Conservation (phyloP, 768 basidiomycete species). For the Boletus sensibilis region DNA sequence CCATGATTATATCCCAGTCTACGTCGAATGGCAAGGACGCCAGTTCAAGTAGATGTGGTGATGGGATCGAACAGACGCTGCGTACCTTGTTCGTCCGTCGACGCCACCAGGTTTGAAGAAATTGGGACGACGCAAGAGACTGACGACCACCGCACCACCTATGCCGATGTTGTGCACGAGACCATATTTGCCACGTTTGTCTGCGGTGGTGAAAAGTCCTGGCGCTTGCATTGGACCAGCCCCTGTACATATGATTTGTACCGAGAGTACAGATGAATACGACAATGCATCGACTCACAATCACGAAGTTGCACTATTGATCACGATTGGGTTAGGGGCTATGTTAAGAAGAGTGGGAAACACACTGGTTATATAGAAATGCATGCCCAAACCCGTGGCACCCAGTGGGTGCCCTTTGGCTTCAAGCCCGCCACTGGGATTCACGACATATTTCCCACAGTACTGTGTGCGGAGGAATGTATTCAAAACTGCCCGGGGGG, state of each 20-base stretch:
- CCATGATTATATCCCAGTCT: constrained; percentile 85
- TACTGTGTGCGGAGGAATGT: constrained; percentile 43
- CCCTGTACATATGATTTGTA: constrained; percentile 42
- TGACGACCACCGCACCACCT: constrained; percentile 78
- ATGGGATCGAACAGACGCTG: not conserved
- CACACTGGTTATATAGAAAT: constrained; percentile 81
- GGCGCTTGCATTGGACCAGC: constrained; percentile 83
- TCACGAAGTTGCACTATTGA: constrained; percentile 68
- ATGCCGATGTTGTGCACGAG: constrained; percentile 83
- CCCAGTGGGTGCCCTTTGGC: constrained; percentile 89
- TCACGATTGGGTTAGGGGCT: not conserved
- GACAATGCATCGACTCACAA: constrained; percentile 41
- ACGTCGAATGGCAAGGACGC: not conserved
- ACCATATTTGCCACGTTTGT: constrained; percentile 74
- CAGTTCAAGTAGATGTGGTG: not conserved
- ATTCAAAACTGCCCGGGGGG: not conserved
- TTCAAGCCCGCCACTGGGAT: constrained; percentile 83
- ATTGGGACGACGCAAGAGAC: constrained; percentile 71
- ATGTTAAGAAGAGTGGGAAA: not conserved
- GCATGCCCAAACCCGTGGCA: constrained; percentile 82
- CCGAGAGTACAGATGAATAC: not conserved
- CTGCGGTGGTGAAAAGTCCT: constrained; percentile 58
- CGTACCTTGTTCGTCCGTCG: constrained; percentile 67
- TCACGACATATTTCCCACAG: constrained; percentile 81
- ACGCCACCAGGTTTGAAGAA: constrained; percentile 66